phyloP scores from a whole-genome alignment of 2,329 filamentous ascomycete species.

The Seiridium cupressi region DNA sequence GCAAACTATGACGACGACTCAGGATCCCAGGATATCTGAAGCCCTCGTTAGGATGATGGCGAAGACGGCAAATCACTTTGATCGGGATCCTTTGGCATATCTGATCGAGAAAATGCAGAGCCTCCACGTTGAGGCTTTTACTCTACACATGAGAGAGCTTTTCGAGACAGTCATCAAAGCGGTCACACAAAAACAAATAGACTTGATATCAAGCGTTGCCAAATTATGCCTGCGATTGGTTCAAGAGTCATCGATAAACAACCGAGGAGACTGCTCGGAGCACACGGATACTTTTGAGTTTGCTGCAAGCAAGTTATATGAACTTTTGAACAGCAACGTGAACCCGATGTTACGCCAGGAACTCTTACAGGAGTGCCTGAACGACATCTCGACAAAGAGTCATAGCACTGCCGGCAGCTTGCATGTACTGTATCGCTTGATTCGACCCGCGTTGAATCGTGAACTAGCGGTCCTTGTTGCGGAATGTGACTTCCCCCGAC shows the following conservation, averaged over 20 bases:
- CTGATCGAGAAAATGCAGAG: constrained; percentile 69
- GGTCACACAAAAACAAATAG: constrained; percentile 32
- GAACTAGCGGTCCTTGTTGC: constrained; percentile 58
- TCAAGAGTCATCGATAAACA: constrained; percentile 64
- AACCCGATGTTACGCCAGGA: constrained; percentile 53
- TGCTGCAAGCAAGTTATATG: constrained; percentile 59
- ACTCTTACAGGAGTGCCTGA: constrained; percentile 66
- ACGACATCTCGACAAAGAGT: constrained; percentile 64
- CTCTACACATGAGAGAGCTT: constrained; percentile 58
- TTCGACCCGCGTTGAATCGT: constrained; percentile 41
- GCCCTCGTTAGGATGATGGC: constrained; percentile 69
- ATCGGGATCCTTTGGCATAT: constrained; percentile 54
- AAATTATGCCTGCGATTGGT: constrained; percentile 64
- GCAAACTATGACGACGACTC: constrained; percentile 76
- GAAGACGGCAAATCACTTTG: constrained; percentile 47
- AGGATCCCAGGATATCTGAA: constrained; percentile 81
- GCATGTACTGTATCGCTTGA: constrained; percentile 56
- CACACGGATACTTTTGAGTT: constrained; percentile 63
- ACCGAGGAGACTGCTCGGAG: constrained; percentile 51
- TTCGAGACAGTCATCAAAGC: constrained; percentile 55
- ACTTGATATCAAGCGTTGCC: constrained; percentile 35
- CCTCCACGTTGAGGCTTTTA: constrained; percentile 63
- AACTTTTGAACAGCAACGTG: constrained; percentile 57
- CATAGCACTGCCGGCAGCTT: constrained; percentile 70
- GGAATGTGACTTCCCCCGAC: constrained; percentile 58